Percentiles rank a stretch among this genome's conserved stretches.
Evolutionary conservation across 2,329 filamentous ascomycete species (phyloP).

Genomic region (Phaeophleospora eucalypticola): DNA sequence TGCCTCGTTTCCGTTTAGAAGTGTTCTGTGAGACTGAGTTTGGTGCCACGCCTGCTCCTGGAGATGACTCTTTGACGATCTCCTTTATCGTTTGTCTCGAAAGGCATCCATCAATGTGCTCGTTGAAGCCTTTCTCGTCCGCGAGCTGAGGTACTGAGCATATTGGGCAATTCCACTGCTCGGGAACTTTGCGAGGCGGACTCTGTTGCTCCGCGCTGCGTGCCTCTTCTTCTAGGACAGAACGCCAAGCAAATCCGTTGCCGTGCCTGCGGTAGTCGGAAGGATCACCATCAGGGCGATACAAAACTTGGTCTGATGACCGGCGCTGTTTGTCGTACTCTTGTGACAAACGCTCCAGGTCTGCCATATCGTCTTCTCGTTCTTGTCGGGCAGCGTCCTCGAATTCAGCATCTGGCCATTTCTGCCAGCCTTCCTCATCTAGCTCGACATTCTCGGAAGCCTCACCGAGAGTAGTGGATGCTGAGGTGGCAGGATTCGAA

Average conservation of each 20-base stretch:
- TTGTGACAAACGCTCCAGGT: conserved; percentile 60
- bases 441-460: conserved; percentile 30
- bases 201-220: conserved; percentile 28
- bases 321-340: conserved; percentile 41
- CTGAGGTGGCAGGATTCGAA: conserved; percentile 1
- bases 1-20: conserved; percentile 28
- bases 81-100: conserved; percentile 83
- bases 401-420: conserved; percentile 64
- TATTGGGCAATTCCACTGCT: conserved; percentile 82
- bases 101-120: conserved; percentile 88
- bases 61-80: conserved; percentile 56
- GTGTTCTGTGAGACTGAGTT: conserved; percentile 13
- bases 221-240: conserved; percentile 29
- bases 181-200: conserved; percentile 11
- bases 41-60: conserved; percentile 7
- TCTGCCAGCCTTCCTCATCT: conserved; percentile 58
- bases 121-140: conserved; percentile 75
- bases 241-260: conserved; percentile 33
- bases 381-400: conserved; percentile 59
- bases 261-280: conserved; percentile 29
- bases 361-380: conserved; percentile 57
- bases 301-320: conserved; percentile 5
- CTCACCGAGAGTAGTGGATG: conserved; percentile 28
- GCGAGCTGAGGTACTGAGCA: conserved; percentile 72
- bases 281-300: conserved; percentile 7